Conservation (phyloP, 2,329 filamentous ascomycete genomes). For the Erysiphe neolycopersici region DNA sequence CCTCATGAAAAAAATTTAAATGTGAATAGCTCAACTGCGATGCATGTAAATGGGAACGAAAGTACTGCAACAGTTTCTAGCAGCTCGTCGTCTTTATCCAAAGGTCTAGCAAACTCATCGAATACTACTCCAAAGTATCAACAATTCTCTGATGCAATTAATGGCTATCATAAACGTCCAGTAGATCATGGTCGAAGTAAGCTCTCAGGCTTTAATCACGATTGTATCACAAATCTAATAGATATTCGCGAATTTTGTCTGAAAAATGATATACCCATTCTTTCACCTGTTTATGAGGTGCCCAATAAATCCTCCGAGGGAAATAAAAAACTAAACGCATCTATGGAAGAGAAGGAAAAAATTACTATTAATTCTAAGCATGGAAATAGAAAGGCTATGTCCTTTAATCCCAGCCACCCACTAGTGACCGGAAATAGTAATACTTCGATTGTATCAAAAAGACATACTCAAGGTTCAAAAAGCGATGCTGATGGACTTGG, state of each 20-base stretch:
- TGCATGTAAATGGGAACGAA: neutral
- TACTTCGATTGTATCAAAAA: slow-evolving; percentile 18
- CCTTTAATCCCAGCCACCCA: slow-evolving; percentile 3
- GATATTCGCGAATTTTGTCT: slow-evolving; percentile 10
- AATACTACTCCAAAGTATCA: neutral
- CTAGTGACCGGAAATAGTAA: neutral
- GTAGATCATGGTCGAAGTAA: slow-evolving; percentile 8
- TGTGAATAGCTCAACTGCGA: neutral
- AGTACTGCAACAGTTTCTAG: neutral
- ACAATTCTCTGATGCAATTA: slow-evolving; percentile 4
- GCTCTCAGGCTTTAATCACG: slow-evolving; percentile 7
- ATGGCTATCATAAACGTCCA: slow-evolving; percentile 7
- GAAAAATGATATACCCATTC: slow-evolving; percentile 15
- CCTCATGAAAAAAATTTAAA: neutral
- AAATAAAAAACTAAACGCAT: slow-evolving; percentile 24
- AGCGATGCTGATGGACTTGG: slow-evolving; percentile 22
- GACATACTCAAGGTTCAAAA: slow-evolving; percentile 25
- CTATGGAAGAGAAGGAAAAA: slow-evolving; percentile 2
- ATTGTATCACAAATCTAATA: slow-evolving; percentile 11
- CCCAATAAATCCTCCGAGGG: slow-evolving; percentile 43
- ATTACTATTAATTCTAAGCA: neutral
- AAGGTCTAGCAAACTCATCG: too few species aligned
- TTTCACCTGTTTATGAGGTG: slow-evolving; percentile 52
- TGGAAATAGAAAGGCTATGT: slow-evolving; percentile 11
- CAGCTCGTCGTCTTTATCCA: too few species aligned